Conservation (phyloP, 305 asterid genomes). For the Withania somnifera region DNA sequence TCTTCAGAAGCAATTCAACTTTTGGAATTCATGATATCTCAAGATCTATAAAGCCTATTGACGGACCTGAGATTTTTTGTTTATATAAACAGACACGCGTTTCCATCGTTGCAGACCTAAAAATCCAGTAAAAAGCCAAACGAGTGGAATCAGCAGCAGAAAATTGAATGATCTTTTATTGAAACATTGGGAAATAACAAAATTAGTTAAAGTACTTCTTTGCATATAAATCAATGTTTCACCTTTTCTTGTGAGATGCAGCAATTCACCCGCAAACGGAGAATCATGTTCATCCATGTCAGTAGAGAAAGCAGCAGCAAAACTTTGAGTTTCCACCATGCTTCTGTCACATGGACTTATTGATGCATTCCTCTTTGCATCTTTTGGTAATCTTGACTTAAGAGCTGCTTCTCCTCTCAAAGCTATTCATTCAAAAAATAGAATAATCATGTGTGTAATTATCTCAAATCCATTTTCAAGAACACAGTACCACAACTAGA, state of each 20-base stretch:
- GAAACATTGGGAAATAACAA: not conserved
- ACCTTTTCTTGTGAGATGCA: slow-evolving; percentile 69
- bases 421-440: slow-evolving; percentile 21
- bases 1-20: too few relatives aligned
- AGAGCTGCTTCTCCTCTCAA: slow-evolving; percentile 77
- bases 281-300: slow-evolving; percentile 33
- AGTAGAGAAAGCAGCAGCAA: slow-evolving; percentile 18
- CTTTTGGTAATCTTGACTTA: slow-evolving; percentile 62
- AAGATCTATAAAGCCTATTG: not conserved
- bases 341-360: slow-evolving; percentile 64
- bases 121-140: not conserved
- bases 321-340: slow-evolving; percentile 25
- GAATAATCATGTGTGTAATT: not conserved
- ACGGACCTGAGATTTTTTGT: slow-evolving; percentile 50
- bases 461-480: not conserved
- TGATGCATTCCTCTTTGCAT: slow-evolving; percentile 66
- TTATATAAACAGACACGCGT: slow-evolving; percentile 50
- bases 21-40: not conserved
- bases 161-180: not conserved
- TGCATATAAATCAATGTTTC: not conserved
- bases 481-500: not conserved
- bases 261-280: slow-evolving; percentile 64
- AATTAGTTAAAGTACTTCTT: not conserved
- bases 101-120: slow-evolving; percentile 65
- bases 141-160: not conserved